Evolutionary conservation across 2,329 filamentous ascomycete genomes (phyloP).

Genomic region (Exophiala xenobiotica): DNA sequence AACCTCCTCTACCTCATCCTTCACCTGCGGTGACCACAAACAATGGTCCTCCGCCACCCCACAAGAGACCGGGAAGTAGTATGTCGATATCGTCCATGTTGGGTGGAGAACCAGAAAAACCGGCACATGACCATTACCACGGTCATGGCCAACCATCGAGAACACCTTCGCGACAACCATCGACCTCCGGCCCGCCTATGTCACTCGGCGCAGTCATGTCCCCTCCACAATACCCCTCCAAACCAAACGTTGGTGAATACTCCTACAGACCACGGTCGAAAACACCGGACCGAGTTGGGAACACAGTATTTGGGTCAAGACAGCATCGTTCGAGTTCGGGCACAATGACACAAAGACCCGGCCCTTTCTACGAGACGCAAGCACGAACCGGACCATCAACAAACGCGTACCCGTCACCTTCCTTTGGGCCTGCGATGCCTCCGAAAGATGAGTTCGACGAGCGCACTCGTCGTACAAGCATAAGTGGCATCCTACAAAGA

Average conservation of each 20-base stretch:
- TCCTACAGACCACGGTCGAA: conserved; percentile 65
- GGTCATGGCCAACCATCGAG: conserved; percentile 42
- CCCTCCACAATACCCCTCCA: conserved; percentile 42
- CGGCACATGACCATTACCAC: conserved; percentile 44
- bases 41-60: conserved; percentile 16
- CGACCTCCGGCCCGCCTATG: conserved; percentile 36
- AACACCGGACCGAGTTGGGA: conserved; percentile 60
- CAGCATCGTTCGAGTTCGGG: conserved; percentile 33
- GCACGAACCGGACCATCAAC: conserved; percentile 8
- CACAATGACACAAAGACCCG: conserved; percentile 25
- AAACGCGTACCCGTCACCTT: conserved; percentile 15
- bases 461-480: conserved; percentile 41
- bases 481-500: conserved; percentile 44
- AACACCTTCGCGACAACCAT: conserved; percentile 27
- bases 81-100: conserved; percentile 76
- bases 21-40: conserved; percentile 9
- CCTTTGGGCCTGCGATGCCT: conserved; percentile 14
- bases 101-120: conserved; percentile 52
- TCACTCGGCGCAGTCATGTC: conserved; percentile 43
- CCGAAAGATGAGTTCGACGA: conserved; percentile 27
- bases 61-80: conserved; percentile 56
- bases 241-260: conserved; percentile 58
- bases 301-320: conserved; percentile 38
- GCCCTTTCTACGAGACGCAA: conserved; percentile 21
- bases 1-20: conserved; percentile 21